Evolutionary conservation across 2,329 filamentous ascomycete species (phyloP), one percentile per base, ranked within the genome.

Genomic region (Fusarium sp.): DNA sequence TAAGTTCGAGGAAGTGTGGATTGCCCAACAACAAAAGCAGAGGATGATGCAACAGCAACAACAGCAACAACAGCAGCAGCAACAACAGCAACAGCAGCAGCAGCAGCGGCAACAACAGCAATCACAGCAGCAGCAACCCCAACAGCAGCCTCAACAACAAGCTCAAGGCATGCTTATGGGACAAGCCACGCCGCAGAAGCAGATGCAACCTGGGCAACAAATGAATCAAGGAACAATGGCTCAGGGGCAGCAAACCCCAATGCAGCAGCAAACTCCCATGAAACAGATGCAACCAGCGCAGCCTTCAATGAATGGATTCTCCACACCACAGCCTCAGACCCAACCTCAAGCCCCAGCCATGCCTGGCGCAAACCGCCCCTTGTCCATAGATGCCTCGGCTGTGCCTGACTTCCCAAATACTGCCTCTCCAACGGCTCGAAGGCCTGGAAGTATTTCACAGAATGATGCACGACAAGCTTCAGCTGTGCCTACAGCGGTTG

Each of bases 1-100:
- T 26, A 86, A 89, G 32, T 97, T 97, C 68, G 94, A 97, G 76
- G 87, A 90, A 61, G 86, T 86, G 3, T 91, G 86, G 82, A 75
- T 85, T 35, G 81, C 83, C 33, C 86, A 87, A 70, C 87, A 88
- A 64, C 83, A 83, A 67, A 83, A 82, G 26, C 81, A 83, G 43
- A 83, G 84, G 71, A 83, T 86, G 75, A 80, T 84, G 52, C 84
- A 88, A 64, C 81, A 84, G 80, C 68, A 82, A 19, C 81, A 78
- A 20, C 75, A 76, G 14, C 77, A 79, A 35, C 82, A 83, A 33
- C 74, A 77, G 28, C 79, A 82, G 11, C 77, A 79, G 14, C 81
- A 81, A 20, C 73, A 76, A 2, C 75, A 76, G 13, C 75, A 75
- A 7, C 76, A 75, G 2, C 73, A 76, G 2, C 77, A 78, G 7